Percentiles rank a stretch among this genome's conserved stretches.
phyloP scores from a whole-genome alignment of 495 filamentous ascomycete species.

The Glutinoglossum americanum region DNA sequence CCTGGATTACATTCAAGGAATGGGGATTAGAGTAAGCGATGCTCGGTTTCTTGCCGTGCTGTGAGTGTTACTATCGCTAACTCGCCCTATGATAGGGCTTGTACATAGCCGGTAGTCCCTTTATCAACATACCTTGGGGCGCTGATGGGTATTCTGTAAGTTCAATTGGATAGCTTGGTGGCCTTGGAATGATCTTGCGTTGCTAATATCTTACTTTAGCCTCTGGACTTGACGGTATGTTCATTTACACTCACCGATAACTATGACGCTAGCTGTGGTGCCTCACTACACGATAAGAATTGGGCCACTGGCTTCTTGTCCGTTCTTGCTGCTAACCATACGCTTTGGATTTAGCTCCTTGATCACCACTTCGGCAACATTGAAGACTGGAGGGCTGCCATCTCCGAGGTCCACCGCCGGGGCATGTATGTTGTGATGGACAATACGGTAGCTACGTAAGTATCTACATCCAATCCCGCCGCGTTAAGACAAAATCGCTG shows the following conservation, averaged over 20 bases:
- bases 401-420: slow-evolving; percentile 17
- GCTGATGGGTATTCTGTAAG: slow-evolving; percentile 17
- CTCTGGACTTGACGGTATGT: slow-evolving; percentile 35
- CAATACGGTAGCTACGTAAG: slow-evolving; percentile 20
- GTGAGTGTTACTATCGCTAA: not conserved
- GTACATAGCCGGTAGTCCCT: slow-evolving; percentile 26
- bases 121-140: slow-evolving; percentile 24
- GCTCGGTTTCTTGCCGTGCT: not conserved
- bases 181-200: not conserved
- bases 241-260: not conserved
- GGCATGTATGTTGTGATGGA: slow-evolving; percentile 23
- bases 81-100: slow-evolving; percentile 22
- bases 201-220: slow-evolving; percentile 13
- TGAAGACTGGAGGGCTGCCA: slow-evolving; percentile 17
- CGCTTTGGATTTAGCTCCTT: slow-evolving; percentile 48
- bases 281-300: not conserved
- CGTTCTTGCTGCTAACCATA: slow-evolving; percentile 8
- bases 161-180: not conserved
- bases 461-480: not conserved
- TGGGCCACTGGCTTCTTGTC: not conserved
- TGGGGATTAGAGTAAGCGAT: slow-evolving; percentile 18
- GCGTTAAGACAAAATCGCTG: not conserved
- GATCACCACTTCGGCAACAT: slow-evolving; percentile 29
- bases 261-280: not conserved
- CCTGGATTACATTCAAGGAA: slow-evolving; percentile 21